Base-by-base conservation (phyloP, 768 basidiomycete species). In the Suillus weaverae region DNA sequence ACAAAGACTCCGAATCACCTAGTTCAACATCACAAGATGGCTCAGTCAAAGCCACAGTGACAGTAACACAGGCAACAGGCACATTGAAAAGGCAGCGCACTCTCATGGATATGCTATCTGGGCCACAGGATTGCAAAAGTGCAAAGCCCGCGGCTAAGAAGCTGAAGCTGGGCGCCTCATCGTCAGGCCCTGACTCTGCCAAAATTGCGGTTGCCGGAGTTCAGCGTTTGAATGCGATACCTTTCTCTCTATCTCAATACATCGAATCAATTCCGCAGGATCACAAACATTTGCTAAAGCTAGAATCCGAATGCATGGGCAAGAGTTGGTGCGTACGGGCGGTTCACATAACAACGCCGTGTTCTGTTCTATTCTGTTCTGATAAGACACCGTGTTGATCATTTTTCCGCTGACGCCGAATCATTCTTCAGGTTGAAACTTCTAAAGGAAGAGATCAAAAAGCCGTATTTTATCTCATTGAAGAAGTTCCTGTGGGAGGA, bases 271-370 rank as follows among this genome's bases (percentile, higher is more conserved):
- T 91, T 56, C 79, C 84, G 10, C 85, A 86, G 22, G 85, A 89
- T 61, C 81, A 88, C 68, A 84, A 77, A 61, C 73, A 79, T 20
- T 76, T 92, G 18, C 81, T 94, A 43, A 74, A 77, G 46, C 83
- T 94, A 26, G 92, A 94, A 74, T 86, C 85, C 69, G 85, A 89
- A 50, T 83, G 83, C n/a, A 85, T 94, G 83, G 87, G 88, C 26
- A 86, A 85, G 73, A 88, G 87, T 69, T 91, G 90, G 90, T 88
- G 14, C 50, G 50, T 50, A 16, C 50, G 14, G 33, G 26, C 26
- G 39, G 48, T 5, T 48, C 41, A 44, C 26, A 54, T 39, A 61
- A 60, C 38, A 55, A 44, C 35, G 35, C 14, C 20, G 33, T 33
- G 60, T 39, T 48, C 43, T 5, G 22, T 62, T 48, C 43, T 5